Percentiles rank a stretch among this genome's conserved stretches.
phyloP scores from a whole-genome alignment of 164 flowering plant species.

The Tinospora cordifolia region DNA sequence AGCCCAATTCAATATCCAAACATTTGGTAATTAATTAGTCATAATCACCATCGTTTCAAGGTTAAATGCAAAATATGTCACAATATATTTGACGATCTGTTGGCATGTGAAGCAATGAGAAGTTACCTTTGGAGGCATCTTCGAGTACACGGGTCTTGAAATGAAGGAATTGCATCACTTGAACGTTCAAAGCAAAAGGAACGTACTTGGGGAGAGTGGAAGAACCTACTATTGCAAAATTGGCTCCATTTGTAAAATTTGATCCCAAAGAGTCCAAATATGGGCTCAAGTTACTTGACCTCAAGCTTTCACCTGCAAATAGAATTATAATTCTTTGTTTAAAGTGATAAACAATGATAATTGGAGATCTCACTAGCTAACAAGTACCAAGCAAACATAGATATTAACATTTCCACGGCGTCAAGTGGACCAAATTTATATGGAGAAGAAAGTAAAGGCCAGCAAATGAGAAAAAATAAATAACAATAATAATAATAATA shows the following conservation, averaged over 20 bases:
- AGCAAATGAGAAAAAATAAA: too few relatives aligned
- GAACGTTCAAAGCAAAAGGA: constrained; percentile 40
- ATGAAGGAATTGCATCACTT: constrained; percentile 41
- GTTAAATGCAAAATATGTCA: neutral
- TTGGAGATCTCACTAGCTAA: too few relatives aligned
- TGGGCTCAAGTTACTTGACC: constrained; percentile 14
- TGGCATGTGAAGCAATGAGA: neutral
- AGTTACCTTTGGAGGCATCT: constrained; percentile 21
- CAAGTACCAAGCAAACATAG: too few relatives aligned
- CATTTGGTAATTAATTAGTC: too few relatives aligned
- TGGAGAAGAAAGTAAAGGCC: too few relatives aligned
- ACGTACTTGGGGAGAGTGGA: constrained; percentile 30
- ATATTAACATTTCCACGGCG: too few relatives aligned
- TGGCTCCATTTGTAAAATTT: constrained; percentile 47
- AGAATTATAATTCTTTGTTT: neutral
- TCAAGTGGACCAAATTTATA: too few relatives aligned
- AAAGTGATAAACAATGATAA: too few relatives aligned
- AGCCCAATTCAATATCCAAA: too few relatives aligned
- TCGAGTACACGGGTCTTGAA: constrained; percentile 35
- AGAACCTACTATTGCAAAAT: constrained; percentile 56
- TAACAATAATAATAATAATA: too few relatives aligned
- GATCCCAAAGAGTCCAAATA: constrained; percentile 27
- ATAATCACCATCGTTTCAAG: neutral
- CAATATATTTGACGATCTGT: neutral
- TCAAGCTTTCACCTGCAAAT: constrained; percentile 19